Evolutionary conservation across 176 grass and related monocot species (phyloP), one percentile per base, ranked within the genome.

Genomic region (Paspalum vaginatum): DNA sequence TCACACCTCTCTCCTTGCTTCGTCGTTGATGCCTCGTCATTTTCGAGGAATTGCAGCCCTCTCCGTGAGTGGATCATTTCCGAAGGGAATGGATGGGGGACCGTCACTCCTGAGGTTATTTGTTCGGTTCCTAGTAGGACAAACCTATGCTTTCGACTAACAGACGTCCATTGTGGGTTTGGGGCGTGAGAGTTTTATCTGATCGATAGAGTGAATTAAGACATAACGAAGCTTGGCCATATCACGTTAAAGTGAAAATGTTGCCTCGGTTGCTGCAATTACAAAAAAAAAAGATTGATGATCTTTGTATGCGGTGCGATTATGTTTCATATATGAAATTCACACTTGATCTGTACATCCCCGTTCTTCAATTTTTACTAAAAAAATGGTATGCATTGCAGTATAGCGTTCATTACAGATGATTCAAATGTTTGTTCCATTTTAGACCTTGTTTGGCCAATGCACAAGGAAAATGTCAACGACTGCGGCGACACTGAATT

Each of bases 391-490:
- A 24, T 65, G 15, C 9, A 7, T 18, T 17, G 26, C n/a, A 63
- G 14, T 68, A 16, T 47, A 47, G 0, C 60, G 84, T 61, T 73
- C 8, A 60, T 44, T 24, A 60, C 16, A 14, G 1, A 38, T 27
- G 9, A 63, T 66, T 22, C 6, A 54, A 68, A 20, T 14, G 14
- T 58, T 20, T 9, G 8, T 65, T 47, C 21, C 46, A 21, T 91
- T 80, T 61, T 55, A 95, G 92, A 74, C 26, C 25, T 18, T 86
- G 17, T 20, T 85, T 24, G 70, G 77, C 5, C 90, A 91, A 37
- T 86, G 84, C 68, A 88, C 92, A 68, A 77, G 90, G 50, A 93
- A 77, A 85, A 92, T 92, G 89, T 91, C 74, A 12, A 89, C 88
- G 48, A 70, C 87, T 2, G 59, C 63, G 3, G 68, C 88, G 76